phyloP scores from a whole-genome alignment of 371 early-diverging fungal genomes.

The Quaeritorhiza haematococci region DNA sequence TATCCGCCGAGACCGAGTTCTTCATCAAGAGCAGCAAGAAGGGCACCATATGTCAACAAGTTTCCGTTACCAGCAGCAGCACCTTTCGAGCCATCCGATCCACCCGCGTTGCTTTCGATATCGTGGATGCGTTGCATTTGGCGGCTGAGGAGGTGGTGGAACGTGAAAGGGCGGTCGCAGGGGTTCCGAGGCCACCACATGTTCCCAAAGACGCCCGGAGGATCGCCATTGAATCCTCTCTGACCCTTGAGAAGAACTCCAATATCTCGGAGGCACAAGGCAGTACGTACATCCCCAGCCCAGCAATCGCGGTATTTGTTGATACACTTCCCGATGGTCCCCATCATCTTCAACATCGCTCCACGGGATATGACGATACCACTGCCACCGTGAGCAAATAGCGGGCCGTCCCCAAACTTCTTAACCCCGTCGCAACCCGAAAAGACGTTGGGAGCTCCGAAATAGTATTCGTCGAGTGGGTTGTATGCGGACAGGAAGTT shows the following conservation, averaged over 20 bases:
- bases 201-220: constrained; percentile 29
- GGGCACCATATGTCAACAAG: too few relatives aligned
- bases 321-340: constrained; percentile 32
- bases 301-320: constrained; percentile 38
- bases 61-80: too few relatives aligned
- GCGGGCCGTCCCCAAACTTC: constrained; percentile 35
- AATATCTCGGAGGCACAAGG: constrained; percentile 45
- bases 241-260: constrained; percentile 25
- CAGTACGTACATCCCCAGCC: constrained; percentile 50
- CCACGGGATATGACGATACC: constrained; percentile 44
- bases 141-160: constrained; percentile 39
- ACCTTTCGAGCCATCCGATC: too few relatives aligned
- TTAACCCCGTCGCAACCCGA: constrained; percentile 43
- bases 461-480: constrained; percentile 27
- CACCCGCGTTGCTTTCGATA: too few relatives aligned
- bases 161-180: constrained; percentile 33
- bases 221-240: constrained; percentile 21
- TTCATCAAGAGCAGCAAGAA: too few relatives aligned
- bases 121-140: constrained; percentile 41
- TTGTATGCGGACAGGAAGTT: constrained; percentile 15
- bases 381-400: constrained; percentile 50
- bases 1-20: too few relatives aligned
- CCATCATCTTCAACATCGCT: constrained; percentile 29
- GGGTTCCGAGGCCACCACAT: constrained; percentile 34
- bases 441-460: constrained; percentile 37